Evolutionary conservation across 202 grass and related monocot genomes (phyloP), one percentile per base, ranked within the genome.

Genomic region (Panicum virgatum): DNA sequence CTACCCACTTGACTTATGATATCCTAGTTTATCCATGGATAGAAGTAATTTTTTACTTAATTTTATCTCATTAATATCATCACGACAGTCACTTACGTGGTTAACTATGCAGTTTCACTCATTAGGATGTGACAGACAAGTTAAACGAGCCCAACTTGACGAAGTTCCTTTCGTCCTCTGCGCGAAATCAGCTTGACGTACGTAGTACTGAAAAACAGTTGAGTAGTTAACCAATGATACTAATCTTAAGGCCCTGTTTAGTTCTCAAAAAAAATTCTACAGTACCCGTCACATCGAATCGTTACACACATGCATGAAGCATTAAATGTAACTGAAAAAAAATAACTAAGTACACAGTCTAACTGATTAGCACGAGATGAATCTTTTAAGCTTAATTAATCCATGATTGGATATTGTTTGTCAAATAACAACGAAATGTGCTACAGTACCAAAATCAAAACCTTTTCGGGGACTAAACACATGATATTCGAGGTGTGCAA

Each of bases 81-180:
- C 78, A 78, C 37, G 66, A 52, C 44, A 76, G 45, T 82, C 76
- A 82, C 65, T 65, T 66, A 20, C 18, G 78, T 40, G 59, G 72
- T 71, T 82, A 85, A 72, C 16, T 51, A 66, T 65, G 71, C 50
- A 63, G 27, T 34, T 82, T 78, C 62, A 36, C 82, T 76, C 82
- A 20, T 66, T 48, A 63, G 18, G 72, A 89, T 71, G 77, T 72
- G 78, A 82, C 48, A 66, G 7, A 42, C 23, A 9, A 72, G 57
- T 77, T 79, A 85, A 85, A 82, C 16, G 19, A 66, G 44, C 50
- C 20, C 77, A 85, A 50, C 56, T 22, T 54, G 66, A 43, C 46
- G 14, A 50, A 7, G 47, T 23, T 78, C 12, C 13, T 27, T 85
- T 77, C 79, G 74, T 78, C 54, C 43, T 62, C 18, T 45, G 16